phyloP scores from a whole-genome alignment of 78 protist species.

The Planoprotostelium fungivorum region DNA sequence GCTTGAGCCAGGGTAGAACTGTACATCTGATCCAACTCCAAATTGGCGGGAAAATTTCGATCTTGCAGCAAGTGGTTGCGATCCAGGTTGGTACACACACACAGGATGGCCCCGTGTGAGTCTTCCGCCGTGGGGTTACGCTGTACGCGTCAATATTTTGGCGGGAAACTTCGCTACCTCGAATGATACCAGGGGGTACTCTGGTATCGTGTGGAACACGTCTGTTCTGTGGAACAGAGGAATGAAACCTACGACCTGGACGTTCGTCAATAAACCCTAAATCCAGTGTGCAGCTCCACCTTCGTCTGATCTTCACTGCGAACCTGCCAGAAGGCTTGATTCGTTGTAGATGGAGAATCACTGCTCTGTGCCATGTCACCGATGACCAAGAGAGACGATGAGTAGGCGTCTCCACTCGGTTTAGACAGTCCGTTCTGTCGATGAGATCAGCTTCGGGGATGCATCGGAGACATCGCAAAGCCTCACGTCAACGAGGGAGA shows the following conservation, averaged over 20 bases:
- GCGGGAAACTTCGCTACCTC: background rate
- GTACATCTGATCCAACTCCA: background rate
- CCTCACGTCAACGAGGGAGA: background rate
- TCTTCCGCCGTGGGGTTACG: background rate
- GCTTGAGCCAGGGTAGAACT: background rate
- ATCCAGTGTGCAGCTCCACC: too few relatives aligned
- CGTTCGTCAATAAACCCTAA: too few relatives aligned
- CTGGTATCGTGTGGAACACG: background rate
- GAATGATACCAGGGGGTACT: background rate
- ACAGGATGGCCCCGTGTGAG: background rate
- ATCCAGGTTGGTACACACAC: background rate
- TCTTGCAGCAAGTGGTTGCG: background rate
- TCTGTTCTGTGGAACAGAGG: background rate
- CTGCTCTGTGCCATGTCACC: background rate
- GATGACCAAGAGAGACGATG: background rate
- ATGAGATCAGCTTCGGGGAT: background rate
- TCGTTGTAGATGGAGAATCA: background rate
- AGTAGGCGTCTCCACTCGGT: background rate
- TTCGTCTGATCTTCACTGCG: background rate
- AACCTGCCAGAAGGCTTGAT: background rate
- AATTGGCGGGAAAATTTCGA: background rate
- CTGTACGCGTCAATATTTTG: background rate
- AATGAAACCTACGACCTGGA: background rate
- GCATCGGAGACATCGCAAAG: background rate
- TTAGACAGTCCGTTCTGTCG: background rate